Base-by-base conservation (phyloP, 352 stramenopile species). In the Pythium dissimile region DNA sequence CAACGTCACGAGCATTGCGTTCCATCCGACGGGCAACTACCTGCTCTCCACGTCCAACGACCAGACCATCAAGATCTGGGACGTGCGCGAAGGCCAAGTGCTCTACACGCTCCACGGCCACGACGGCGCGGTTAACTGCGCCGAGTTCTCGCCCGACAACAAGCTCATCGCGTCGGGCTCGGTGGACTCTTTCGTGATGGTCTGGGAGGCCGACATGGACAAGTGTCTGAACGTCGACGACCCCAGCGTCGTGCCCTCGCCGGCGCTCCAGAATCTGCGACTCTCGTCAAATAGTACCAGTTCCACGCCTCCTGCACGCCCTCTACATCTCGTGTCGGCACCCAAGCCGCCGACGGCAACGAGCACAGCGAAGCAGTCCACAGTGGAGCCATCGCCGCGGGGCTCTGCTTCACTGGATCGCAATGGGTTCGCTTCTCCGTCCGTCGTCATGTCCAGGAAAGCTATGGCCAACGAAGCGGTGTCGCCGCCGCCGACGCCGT, bases 101-200 rank as follows among this genome's bases (percentile, higher is more conserved):
- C 67, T 98, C 32, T 98, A 97, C 66, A 97, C 92, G 45, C 57
- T 98, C 37, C 86, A 95, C 37, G 88, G 91, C 13, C 92, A 98
- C 63, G 70, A 80, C 55, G 89, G 78, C 16, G 75, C 70, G 0
- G 83, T 91, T 20, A 80, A 84, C 44, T 75, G 69, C 51, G 80
- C 68, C 3, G 61, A 82, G 54, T 96, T 95, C 48, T 89, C 85
- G 21, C 63, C 67, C 6, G 77, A 95, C 49, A 77, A 68, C 61
- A 77, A 72, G 28, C 59, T 81, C 28, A 65, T 95, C 39, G 84
- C 84, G 8, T 91, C 82, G 0, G 88, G 85, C 0, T 77, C 69
- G 0, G 80, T 80, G 26, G 87, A 96, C 54, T 80, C 77, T 27
- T 77, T 88, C 60, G 86, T 96, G 15, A 85, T 96, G 69, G 75